Conservation (phyloP, 2,329 filamentous ascomycete genomes). For the Purpureocillium lavendulum region DNA sequence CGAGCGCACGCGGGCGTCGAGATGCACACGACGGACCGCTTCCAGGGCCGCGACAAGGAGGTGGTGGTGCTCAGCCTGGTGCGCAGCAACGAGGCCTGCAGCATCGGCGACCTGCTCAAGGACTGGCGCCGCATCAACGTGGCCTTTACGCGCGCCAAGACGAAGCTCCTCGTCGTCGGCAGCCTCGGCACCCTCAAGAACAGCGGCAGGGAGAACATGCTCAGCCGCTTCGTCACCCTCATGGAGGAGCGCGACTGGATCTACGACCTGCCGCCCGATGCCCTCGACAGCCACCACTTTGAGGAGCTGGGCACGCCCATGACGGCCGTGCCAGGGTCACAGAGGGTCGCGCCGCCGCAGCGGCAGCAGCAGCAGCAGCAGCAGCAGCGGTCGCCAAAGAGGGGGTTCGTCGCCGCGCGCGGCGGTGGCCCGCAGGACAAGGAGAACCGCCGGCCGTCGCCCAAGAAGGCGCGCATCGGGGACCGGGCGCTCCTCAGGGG, state of each 20-base stretch:
- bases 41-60: slow-evolving; percentile 94
- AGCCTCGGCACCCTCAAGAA: slow-evolving; percentile 72
- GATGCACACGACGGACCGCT: slow-evolving; percentile 95
- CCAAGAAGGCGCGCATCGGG: slow-evolving; percentile 50
- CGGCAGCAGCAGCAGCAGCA: slow-evolving; percentile 8
- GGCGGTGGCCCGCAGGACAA: slow-evolving; percentile 21
- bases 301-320: slow-evolving; percentile 46
- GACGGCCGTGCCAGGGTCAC: slow-evolving; percentile 22
- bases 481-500: slow-evolving; percentile 55
- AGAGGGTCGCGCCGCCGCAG: slow-evolving; percentile 7
- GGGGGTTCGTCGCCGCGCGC: no score
- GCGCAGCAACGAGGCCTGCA: slow-evolving; percentile 70
- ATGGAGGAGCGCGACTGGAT: slow-evolving; percentile 77
- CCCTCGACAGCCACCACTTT: slow-evolving; percentile 60
- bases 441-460: slow-evolving; percentile 38
- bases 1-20: slow-evolving; percentile 59
- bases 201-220: slow-evolving; percentile 63
- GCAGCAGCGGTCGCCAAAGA: slow-evolving; percentile 18
- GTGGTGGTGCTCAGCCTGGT: slow-evolving; percentile 83
- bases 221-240: slow-evolving; percentile 65
- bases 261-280: slow-evolving; percentile 58
- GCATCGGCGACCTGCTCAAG: slow-evolving; percentile 82
- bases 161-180: slow-evolving; percentile 83
- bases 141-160: slow-evolving; percentile 85
- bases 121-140: slow-evolving; percentile 95